phyloP scores from a whole-genome alignment of 768 basidiomycete genomes.

The Polyporus arcularius region DNA sequence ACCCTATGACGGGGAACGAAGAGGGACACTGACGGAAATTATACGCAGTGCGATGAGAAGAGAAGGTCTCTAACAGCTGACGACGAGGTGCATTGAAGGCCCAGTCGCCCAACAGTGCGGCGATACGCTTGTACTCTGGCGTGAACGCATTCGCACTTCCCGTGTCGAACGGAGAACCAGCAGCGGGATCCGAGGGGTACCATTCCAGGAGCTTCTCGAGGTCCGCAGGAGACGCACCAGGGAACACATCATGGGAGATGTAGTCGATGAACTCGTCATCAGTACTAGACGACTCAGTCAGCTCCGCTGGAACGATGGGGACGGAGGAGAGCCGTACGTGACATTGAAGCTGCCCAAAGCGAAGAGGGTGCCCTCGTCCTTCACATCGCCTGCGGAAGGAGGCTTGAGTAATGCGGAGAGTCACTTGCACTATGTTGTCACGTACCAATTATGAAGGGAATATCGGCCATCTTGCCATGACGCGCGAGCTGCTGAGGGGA shows the following conservation, averaged over 20 bases:
- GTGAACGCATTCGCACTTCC: constrained; percentile 6
- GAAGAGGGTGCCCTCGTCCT: constrained; percentile 60
- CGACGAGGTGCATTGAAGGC: constrained; percentile 23
- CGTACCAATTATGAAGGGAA: constrained; percentile 50
- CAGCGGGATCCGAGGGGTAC: constrained; percentile 19
- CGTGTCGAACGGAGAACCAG: constrained; percentile 24
- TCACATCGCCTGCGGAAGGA: constrained; percentile 20
- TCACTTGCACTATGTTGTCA: background rate
- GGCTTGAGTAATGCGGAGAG: background rate
- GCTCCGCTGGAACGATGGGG: too few relatives aligned
- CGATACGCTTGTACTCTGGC: constrained; percentile 27
- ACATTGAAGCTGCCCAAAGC: constrained; percentile 30
- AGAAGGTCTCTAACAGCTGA: too few relatives aligned
- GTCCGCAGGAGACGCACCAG: background rate
- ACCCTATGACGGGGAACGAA: background rate
- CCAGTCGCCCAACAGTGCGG: constrained; percentile 27
- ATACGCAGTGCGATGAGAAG: constrained; percentile 4
- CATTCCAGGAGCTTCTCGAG: background rate
- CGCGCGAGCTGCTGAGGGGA: constrained; percentile 40
- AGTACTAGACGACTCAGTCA: background rate
- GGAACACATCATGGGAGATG: background rate
- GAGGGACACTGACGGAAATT: constrained; percentile 18
- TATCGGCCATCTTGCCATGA: constrained; percentile 45
- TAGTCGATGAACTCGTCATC: constrained; percentile 1
- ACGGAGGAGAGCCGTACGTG: constrained; percentile 24